phyloP scores from a whole-genome alignment of 2,329 filamentous ascomycete genomes.

The Pochonia chlamydosporia region DNA sequence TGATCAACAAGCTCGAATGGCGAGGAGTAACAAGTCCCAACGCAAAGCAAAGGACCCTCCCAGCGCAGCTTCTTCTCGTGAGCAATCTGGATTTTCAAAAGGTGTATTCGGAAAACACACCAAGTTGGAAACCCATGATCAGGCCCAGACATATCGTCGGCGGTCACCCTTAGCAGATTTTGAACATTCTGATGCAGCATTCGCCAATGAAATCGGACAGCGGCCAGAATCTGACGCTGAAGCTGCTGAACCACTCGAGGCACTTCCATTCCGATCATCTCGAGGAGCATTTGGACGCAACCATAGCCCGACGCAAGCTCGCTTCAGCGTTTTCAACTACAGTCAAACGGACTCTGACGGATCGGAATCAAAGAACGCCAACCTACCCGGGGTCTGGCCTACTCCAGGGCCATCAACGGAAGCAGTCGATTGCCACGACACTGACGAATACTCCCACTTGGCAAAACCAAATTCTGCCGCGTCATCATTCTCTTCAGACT shows the following conservation, averaged over 20 bases:
- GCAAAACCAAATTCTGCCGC: neutral
- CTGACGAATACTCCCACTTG: neutral
- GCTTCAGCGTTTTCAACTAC: conserved; percentile 4
- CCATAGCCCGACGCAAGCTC: neutral
- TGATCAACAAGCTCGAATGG: neutral
- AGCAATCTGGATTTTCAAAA: neutral
- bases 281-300: conserved; percentile 5
- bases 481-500: conserved; percentile 3
- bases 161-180: conserved; percentile 1
- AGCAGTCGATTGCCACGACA: too few species aligned
- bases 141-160: neutral
- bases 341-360: neutral
- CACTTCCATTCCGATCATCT: neutral
- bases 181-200: neutral
- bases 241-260: neutral
- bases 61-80: neutral
- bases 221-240: neutral
- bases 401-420: neutral
- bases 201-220: neutral
- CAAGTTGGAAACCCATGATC: neutral
- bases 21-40: neutral
- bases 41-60: neutral
- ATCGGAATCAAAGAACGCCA: neutral
- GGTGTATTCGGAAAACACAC: conserved; percentile 4
- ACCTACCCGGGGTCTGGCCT: neutral